Base-by-base conservation (phyloP, 441 rosid species). In the Jatropha multifida region DNA sequence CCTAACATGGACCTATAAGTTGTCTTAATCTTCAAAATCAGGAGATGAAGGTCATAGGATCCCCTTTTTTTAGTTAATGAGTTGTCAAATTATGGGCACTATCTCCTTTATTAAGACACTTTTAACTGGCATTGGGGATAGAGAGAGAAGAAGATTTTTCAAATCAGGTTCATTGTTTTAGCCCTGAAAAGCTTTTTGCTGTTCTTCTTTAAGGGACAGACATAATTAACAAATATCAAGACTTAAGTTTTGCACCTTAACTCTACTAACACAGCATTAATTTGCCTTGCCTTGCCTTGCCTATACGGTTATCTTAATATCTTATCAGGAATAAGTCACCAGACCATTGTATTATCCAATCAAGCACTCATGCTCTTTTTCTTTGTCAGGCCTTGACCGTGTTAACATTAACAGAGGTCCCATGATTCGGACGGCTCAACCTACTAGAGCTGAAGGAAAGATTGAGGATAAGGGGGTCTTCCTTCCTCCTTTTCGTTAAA, bases 1-100 rank as follows among this genome's bases (percentile, higher is more conserved):
- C 9, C 15, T 65, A 18, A 13, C 5, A 55, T 37, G 55, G 44
- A 42, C 75, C 37, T 9, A n/a, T 9, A 65, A 32, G 73, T 10
- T 72, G 79, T 67, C 66, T 68, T 63, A 26, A 71, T 66, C 55
- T 49, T 68, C 38, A 38, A 63, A 52, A 26, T 55, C 11, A 52
- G 59, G 54, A 77, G 58, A 70, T 60, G 72, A 78, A 67, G 60
- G 59, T 73, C 78, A 65, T 71, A 26, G 76, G 82, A 79, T 78
- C 4, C 78, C 68, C 74, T 58, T 85, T 80, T 56, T 5, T 55
- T 55, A 74, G 65, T 58, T 23, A 60, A 75, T 80, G 85, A 81
- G 87, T 71, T 82, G 86, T 84, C 83, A 58, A 65, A 61, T 79
- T 56, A 80, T 72, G 78, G 69, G 76, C 23, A 41, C 42, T n/a